These are phyloP conservation scores for Talaromyces stipitatus DNA, from an alignment of 495 filamentous ascomycete genomes.

Conservation along the genomic window DNA sequence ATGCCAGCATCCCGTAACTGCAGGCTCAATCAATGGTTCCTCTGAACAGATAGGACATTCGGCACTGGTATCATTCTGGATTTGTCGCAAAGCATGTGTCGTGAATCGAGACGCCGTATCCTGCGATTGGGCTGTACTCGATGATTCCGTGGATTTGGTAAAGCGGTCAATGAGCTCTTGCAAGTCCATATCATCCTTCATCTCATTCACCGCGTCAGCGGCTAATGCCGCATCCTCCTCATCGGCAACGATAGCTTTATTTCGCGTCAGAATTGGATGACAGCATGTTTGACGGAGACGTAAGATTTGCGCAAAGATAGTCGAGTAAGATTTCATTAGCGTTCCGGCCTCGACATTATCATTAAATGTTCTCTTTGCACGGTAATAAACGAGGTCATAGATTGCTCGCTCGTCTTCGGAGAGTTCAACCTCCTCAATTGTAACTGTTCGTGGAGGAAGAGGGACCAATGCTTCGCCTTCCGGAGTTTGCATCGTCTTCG, in stretches of 20 bases:
- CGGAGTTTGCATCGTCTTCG: slow-evolving; percentile 96
- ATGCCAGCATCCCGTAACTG: slow-evolving; percentile 95
- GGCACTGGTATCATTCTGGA: slow-evolving; percentile 75
- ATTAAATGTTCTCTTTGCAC: slow-evolving; percentile 75
- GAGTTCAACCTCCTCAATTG: slow-evolving; percentile 79
- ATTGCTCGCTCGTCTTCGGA: slow-evolving; percentile 79
- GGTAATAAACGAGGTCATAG: slow-evolving; percentile 79
- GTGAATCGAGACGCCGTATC: slow-evolving; percentile 54
- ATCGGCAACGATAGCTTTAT: slow-evolving; percentile 75
- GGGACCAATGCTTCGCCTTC: slow-evolving; percentile 80
- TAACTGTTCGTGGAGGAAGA: slow-evolving; percentile 70
- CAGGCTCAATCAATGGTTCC: slow-evolving; percentile 88
- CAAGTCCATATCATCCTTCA: slow-evolving; percentile 96
- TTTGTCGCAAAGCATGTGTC: slow-evolving; percentile 79
- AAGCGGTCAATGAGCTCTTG: slow-evolving; percentile 78
- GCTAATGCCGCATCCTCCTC: slow-evolving; percentile 77
- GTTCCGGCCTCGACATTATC: slow-evolving; percentile 87
- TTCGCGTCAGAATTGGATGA: slow-evolving; percentile 81
- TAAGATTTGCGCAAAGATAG: slow-evolving; percentile 94
- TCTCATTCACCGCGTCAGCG: slow-evolving; percentile 68
- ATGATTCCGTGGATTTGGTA: slow-evolving; percentile 56
- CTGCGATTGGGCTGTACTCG: slow-evolving; percentile 29
- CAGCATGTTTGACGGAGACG: slow-evolving; percentile 92
- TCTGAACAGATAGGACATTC: slow-evolving; percentile 95
- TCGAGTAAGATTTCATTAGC: slow-evolving; percentile 86